Evolutionary conservation across 306 rosid genomes (phyloP), one percentile per base, ranked within the genome.

Genomic region (Cajanus cajan): DNA sequence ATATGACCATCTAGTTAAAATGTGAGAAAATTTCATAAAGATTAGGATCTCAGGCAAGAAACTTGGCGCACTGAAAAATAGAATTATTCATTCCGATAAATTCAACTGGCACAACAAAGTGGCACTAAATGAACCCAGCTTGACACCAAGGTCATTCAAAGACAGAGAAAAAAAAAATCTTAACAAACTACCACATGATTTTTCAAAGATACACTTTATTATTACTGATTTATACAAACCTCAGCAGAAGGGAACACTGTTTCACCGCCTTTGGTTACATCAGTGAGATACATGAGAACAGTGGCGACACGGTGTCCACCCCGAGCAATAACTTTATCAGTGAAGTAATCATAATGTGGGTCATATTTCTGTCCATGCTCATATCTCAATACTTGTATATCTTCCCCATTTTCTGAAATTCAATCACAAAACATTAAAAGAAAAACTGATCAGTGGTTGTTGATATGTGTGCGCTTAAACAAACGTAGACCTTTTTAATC

Each of bases 341-440:
- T 45, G 70, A 96, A 96, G 93, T 90, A 96, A 86, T 96, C 99
- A 33, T 84, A 86, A 83, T 96, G 99, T 1, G 92, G 94, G 50
- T 93, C 98, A 61, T 96, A 96, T 87, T 90, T 96, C 92, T 96
- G 99, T 39, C 99, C 99, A 77, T 86, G 92, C 83, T 96, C 99
- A 80, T 93, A 96, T 79, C 97, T 92, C 82, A 96, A 83, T 33
- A 96, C 97, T 88, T 96, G 99, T n/a, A 93, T 93, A 85, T 93
- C 98, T 76, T 96, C 99, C 34, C 99, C 99, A 88, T 96, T 96
- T 84, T 93, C 99, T 96, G 92, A 85, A 82, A 85, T 78, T 62
- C 21, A 85, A 86, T 31, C 69, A 78, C 28, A 21, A 43, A 24
- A 77, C 14, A 68, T n/a, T 64, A 48, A 68, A 37, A 68, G 76